Evolutionary conservation across 768 basidiomycete species (phyloP), one percentile per base, ranked within the genome.

Genomic region (Mycena haematopus): DNA sequence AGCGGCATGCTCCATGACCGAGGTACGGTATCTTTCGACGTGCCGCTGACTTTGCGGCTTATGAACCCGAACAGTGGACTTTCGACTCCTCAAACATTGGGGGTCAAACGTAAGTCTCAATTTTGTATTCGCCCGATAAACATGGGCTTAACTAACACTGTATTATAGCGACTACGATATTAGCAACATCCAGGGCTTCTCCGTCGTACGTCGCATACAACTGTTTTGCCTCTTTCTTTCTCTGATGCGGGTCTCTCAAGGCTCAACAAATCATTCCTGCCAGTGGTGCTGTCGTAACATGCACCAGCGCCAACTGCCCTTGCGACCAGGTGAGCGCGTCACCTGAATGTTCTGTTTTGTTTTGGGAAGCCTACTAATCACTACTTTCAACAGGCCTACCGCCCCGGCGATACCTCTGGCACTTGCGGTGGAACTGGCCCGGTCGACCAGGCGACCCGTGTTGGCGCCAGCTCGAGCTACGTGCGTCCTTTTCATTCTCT

Each of bases 151-250:
- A 2, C 14, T 13, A 25, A 42, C 15, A 44, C n/a, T 31, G 25
- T 6, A 31, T 27, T 22, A 27, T 45, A 65, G 58, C 13, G 63
- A 65, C 54, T 65, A 65, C 54, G 63, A 65, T 25, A 60, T 65
- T 58, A 60, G 58, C 63, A 60, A 65, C 58, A 65, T 65, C n/a
- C 63, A 65, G 19, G 63, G 63, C 24, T 65, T 33, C 50, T 65
- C 63, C 11, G 63, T 65, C n/a, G 63, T 60, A 22, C 22, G 52
- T 55, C 17, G 5, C 36, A 15, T 3, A 36, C 19, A 3, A 15
- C 19, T 25, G 7, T 11, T 22, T 10, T 55, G 38, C 27, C 31
- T 27, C 46, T 38, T n/a, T 25, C 27, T n/a, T 36, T 52, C 14
- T 29, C 10, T 19, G 21, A 60, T 22, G 24, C 31, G 42, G 52